These are phyloP conservation scores for Tuber magnatum DNA, from an alignment of 495 filamentous ascomycete genomes.

Conservation along the genomic window DNA sequence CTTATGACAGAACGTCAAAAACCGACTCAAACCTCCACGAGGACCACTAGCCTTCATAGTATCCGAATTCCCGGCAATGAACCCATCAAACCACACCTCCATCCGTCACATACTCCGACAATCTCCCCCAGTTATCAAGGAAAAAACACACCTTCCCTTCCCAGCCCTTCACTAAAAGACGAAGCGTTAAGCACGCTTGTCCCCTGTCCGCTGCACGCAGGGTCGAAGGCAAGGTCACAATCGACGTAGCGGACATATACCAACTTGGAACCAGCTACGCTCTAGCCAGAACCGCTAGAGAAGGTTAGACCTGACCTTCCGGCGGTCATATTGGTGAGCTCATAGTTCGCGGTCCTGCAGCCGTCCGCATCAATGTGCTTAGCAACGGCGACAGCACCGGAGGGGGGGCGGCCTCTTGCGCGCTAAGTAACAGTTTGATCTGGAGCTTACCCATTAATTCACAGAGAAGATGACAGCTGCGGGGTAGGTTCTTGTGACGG, in stretches of 20 bases:
- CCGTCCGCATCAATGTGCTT: conserved; percentile 40
- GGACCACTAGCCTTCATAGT: conserved; percentile 27
- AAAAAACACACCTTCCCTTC: conserved; percentile 46
- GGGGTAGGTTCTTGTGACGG: conserved; percentile 24
- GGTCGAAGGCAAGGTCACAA: conserved; percentile 48
- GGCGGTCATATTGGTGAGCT: conserved; percentile 42
- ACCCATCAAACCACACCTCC: conserved; percentile 46
- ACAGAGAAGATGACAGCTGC: conserved; percentile 25
- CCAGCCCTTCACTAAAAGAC: conserved; percentile 45
- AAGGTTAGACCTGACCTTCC: conserved; percentile 8
- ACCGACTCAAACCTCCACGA: conserved; percentile 20
- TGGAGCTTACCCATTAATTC: conserved; percentile 18
- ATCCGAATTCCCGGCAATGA: conserved; percentile 44
- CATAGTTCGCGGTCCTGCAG: conserved; percentile 46
- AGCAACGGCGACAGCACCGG: conserved; percentile 39
- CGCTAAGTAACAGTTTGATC: too few species aligned
- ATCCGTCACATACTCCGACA: conserved; percentile 49
- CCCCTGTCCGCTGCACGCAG: conserved; percentile 43
- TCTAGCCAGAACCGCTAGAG: too few species aligned
- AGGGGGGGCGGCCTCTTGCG: conserved; percentile 46
- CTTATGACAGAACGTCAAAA: too few species aligned
- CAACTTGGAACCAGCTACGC: conserved; percentile 41
- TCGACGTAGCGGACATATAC: conserved; percentile 49
- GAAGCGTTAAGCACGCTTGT: conserved; percentile 49
- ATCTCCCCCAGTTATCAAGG: conserved; percentile 47